Percentiles rank a stretch among this genome's conserved stretches.
phyloP scores from a whole-genome alignment of 2,329 filamentous ascomycete species.

The Aspergillus puulaauensis region DNA sequence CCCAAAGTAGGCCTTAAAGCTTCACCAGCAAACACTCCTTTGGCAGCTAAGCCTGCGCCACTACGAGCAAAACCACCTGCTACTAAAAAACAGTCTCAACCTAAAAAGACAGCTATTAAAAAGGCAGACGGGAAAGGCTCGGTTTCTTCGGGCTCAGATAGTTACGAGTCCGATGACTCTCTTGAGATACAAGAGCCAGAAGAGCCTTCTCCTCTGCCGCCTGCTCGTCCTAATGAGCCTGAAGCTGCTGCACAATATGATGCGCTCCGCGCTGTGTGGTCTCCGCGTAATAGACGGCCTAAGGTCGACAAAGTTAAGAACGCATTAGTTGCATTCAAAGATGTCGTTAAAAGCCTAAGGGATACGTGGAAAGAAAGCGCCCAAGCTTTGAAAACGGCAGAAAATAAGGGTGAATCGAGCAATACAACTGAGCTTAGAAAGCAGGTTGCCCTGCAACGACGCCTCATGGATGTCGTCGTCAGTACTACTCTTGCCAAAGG shows the following conservation, averaged over 20 bases:
- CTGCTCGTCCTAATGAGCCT: slow-evolving; percentile 52
- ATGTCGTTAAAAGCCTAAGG: slow-evolving; percentile 58
- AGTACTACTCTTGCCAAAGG: slow-evolving; percentile 44
- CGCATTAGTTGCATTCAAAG: slow-evolving; percentile 58
- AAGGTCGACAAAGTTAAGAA: slow-evolving; percentile 53
- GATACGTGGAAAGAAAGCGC: slow-evolving; percentile 62
- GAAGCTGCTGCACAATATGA: slow-evolving; percentile 58
- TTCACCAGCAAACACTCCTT: slow-evolving; percentile 6
- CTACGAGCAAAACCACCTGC: slow-evolving; percentile 21
- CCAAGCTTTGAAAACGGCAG: slow-evolving; percentile 57
- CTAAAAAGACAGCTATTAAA: slow-evolving; percentile 26
- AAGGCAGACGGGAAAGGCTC: slow-evolving; percentile 28
- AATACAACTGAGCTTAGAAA: slow-evolving; percentile 57
- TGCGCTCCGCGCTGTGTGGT: slow-evolving; percentile 62
- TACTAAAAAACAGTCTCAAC: slow-evolving; percentile 20
- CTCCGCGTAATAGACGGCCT: slow-evolving; percentile 51
- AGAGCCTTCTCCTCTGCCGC: slow-evolving; percentile 56
- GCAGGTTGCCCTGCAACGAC: slow-evolving; percentile 58
- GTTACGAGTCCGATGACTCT: slow-evolving; percentile 52
- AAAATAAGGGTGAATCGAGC: slow-evolving; percentile 55
- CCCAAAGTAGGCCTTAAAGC: slow-evolving; percentile 14
- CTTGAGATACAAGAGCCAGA: slow-evolving; percentile 53
- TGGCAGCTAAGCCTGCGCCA: slow-evolving; percentile 13
- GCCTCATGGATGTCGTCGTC: slow-evolving; percentile 55
- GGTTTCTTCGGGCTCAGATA: slow-evolving; percentile 48